phyloP scores from a whole-genome alignment of 2,329 filamentous ascomycete genomes.

The Penicillium corylophilum region DNA sequence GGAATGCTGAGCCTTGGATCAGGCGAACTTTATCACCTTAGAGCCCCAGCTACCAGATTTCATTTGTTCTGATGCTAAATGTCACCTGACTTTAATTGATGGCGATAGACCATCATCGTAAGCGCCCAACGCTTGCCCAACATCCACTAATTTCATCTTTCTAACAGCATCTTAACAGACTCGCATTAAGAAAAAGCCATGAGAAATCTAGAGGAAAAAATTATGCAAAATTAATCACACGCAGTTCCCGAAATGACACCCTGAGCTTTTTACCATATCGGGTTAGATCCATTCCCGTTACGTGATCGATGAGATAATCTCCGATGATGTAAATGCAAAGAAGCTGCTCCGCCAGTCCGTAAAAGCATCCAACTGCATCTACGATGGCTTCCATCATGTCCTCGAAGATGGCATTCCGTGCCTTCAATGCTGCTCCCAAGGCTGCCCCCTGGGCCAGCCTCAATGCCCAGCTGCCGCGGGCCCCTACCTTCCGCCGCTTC shows the following conservation, averaged over 20 bases:
- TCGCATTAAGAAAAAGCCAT: background rate
- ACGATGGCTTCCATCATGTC: slow-evolving; percentile 31
- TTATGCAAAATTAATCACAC: background rate
- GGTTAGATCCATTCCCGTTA: slow-evolving; percentile 2
- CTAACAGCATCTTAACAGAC: background rate
- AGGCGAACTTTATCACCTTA: too few species aligned
- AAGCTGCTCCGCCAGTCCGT: background rate
- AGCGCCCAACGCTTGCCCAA: too few species aligned
- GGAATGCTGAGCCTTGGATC: too few species aligned
- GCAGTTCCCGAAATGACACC: background rate
- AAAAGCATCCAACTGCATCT: background rate
- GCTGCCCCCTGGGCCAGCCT: slow-evolving; percentile 19
- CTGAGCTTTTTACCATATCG: slow-evolving; percentile 9
- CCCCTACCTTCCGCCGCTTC: slow-evolving; percentile 31
- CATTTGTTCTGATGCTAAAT: too few species aligned
- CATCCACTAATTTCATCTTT: background rate
- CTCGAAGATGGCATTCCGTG: slow-evolving; percentile 27
- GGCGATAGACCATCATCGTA: too few species aligned
- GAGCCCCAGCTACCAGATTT: too few species aligned
- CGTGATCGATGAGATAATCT: slow-evolving; percentile 15
- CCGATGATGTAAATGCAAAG: slow-evolving; percentile 5
- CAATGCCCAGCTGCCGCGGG: slow-evolving; percentile 21
- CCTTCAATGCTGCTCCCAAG: slow-evolving; percentile 25
- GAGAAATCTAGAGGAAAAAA: background rate
- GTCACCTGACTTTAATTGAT: too few species aligned